A percentile compares a stretch with the other conserved stretches of the same genome.
Conservation (phyloP, 768 basidiomycete species). For the Erythrobasidium yunnanense region DNA sequence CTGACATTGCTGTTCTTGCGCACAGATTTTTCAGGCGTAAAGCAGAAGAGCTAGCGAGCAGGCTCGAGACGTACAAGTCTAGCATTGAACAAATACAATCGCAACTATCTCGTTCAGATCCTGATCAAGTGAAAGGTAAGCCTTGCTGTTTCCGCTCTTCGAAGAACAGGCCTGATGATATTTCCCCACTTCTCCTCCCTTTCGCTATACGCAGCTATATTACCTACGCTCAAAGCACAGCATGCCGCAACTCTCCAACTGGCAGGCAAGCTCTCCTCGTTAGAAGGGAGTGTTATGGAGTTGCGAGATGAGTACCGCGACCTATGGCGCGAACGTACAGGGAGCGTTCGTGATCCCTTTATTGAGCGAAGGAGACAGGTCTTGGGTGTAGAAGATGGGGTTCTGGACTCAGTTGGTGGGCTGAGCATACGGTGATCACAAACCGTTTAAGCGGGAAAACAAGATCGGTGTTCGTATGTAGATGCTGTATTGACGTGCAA, state of each 20-base stretch:
- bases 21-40: slow-evolving; percentile 34
- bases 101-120: slow-evolving; percentile 12
- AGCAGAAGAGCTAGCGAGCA: slow-evolving; percentile 29
- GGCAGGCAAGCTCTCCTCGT: slow-evolving; percentile 26
- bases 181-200: too few relatives aligned
- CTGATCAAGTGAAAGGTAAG: slow-evolving; percentile 29
- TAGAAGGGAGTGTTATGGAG: slow-evolving; percentile 29
- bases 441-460: too few relatives aligned
- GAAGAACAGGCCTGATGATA: too few relatives aligned
- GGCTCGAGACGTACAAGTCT: slow-evolving; percentile 26
- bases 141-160: too few relatives aligned
- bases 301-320: slow-evolving; percentile 33
- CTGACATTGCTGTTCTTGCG: background rate
- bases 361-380: slow-evolving; percentile 22
- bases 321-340: slow-evolving; percentile 35
- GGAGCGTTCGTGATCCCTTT: slow-evolving; percentile 33
- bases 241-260: slow-evolving; percentile 33
- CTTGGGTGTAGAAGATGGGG: slow-evolving; percentile 1
- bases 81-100: slow-evolving; percentile 29
- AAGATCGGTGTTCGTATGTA: too few relatives aligned
- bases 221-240: slow-evolving; percentile 35
- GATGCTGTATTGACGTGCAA: too few relatives aligned
- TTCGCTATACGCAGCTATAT: too few relatives aligned
- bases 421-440: slow-evolving; percentile 4
- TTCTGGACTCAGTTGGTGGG: slow-evolving; percentile 1